These are phyloP conservation scores for Neoarthrinium moseri DNA, from an alignment of 2,329 filamentous ascomycete species.

Conservation along the genomic window DNA sequence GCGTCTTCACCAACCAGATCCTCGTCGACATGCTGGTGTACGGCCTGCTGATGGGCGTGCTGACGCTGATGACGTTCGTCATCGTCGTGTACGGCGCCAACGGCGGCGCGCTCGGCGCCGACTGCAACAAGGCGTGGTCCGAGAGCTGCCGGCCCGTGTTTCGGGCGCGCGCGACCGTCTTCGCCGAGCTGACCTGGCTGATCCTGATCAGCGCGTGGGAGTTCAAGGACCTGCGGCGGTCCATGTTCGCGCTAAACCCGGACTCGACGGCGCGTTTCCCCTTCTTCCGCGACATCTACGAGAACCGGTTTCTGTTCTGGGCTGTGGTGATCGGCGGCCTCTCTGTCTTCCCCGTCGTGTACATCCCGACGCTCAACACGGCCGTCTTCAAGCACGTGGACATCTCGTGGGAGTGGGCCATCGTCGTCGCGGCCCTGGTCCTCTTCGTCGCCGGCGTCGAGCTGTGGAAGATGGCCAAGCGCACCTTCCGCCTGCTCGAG, in stretches of 20 bases:
- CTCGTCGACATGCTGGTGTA: slow-evolving; percentile 67
- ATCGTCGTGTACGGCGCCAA: slow-evolving; percentile 38
- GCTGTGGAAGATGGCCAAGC: slow-evolving; percentile 70
- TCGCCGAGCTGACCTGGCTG: slow-evolving; percentile 67
- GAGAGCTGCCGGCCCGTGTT: slow-evolving; percentile 56
- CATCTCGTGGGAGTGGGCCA: slow-evolving; percentile 70
- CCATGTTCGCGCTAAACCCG: slow-evolving; percentile 66
- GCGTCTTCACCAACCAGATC: slow-evolving; percentile 64
- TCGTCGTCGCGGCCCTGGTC: slow-evolving; percentile 62
- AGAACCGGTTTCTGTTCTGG: slow-evolving; percentile 67
- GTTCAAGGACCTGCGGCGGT: slow-evolving; percentile 68
- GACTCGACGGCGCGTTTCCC: slow-evolving; percentile 48
- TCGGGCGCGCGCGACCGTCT: slow-evolving; percentile 66
- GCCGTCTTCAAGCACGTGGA: slow-evolving; percentile 68
- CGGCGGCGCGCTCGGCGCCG: slow-evolving; percentile 45
- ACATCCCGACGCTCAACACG: slow-evolving; percentile 66
- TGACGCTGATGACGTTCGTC: slow-evolving; percentile 62
- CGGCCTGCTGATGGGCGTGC: slow-evolving; percentile 60
- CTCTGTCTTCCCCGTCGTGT: slow-evolving; percentile 62
- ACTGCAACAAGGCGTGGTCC: slow-evolving; percentile 57
- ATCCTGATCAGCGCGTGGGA: slow-evolving; percentile 72
- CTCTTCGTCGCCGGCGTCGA: slow-evolving; percentile 69
- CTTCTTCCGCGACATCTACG: slow-evolving; percentile 61
- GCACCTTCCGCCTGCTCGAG: slow-evolving; percentile 50
- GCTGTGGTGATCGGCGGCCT: slow-evolving; percentile 60